A percentile compares a stretch with the other conserved stretches of the same genome.
phyloP scores from a whole-genome alignment of 129 eudicot genomes.

The Rutidosis leptorrhynchoides region DNA sequence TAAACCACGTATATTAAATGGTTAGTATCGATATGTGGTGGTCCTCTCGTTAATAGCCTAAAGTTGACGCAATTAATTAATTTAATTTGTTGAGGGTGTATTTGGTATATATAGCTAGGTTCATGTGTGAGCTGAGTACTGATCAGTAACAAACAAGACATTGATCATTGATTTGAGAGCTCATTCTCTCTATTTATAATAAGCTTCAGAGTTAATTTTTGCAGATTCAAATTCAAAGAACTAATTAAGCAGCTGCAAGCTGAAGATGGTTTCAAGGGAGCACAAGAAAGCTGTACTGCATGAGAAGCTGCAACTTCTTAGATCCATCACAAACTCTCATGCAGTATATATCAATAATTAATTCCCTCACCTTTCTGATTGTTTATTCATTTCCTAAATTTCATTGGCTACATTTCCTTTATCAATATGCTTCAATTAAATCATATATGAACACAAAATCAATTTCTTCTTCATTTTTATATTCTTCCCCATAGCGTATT shows the following conservation, averaged over 20 bases:
- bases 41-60: slow-evolving; percentile 26
- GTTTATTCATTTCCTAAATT: slow-evolving; percentile 17
- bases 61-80: neutral
- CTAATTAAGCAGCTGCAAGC: no score
- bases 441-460: neutral
- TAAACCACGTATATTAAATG: no score
- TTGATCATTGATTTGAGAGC: slow-evolving; percentile 54
- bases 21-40: slow-evolving; percentile 13
- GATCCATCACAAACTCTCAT: slow-evolving; percentile 95
- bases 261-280: slow-evolving; percentile 73
- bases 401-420: slow-evolving; percentile 10
- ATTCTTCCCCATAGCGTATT: no score
- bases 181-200: slow-evolving; percentile 41
- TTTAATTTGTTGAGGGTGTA: slow-evolving; percentile 31
- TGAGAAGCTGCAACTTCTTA: slow-evolving; percentile 98
- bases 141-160: slow-evolving; percentile 49
- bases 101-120: slow-evolving; percentile 29
- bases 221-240: slow-evolving; percentile 28
- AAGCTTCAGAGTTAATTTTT: slow-evolving; percentile 40
- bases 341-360: no score
- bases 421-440: slow-evolving; percentile 24
- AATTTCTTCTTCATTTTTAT: neutral
- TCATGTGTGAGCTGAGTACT: slow-evolving; percentile 44
- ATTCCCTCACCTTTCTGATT: neutral
- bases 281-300: slow-evolving; percentile 80